Evolutionary conservation across 495 filamentous ascomycete genomes (phyloP).

Genomic region (Neurospora sp.): DNA sequence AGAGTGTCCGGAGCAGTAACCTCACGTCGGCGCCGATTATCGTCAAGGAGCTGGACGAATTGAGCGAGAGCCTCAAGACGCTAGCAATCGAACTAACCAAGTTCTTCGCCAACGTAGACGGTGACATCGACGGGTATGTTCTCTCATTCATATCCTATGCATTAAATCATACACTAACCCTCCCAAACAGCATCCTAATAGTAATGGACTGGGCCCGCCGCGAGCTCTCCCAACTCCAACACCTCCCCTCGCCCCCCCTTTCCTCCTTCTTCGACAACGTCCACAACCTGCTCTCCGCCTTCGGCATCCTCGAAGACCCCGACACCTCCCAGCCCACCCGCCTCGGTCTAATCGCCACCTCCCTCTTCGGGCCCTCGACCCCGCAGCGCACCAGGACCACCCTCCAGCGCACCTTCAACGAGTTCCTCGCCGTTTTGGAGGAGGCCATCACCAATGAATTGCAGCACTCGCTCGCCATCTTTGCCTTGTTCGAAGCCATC

Average conservation of each 20-base stretch:
- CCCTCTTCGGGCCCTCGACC: constrained; percentile 66
- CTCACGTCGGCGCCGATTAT: constrained; percentile 82
- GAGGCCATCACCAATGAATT: constrained; percentile 79
- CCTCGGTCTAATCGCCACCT: constrained; percentile 53
- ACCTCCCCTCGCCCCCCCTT: constrained; percentile 44
- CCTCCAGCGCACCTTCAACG: constrained; percentile 74
- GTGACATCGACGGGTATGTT: constrained; percentile 67
- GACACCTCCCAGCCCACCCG: constrained; percentile 50
- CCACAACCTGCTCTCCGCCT: constrained; percentile 58
- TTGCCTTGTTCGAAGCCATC: constrained; percentile 75
- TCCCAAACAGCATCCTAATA: constrained; percentile 55
- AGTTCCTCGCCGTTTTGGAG: constrained; percentile 79
- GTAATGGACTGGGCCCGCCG: constrained; percentile 92
- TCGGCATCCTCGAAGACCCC: constrained; percentile 59
- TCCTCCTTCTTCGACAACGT: constrained; percentile 65
- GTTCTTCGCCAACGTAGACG: constrained; percentile 87
- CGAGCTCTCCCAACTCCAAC: constrained; percentile 50
- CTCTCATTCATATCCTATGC: not conserved
- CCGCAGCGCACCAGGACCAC: constrained; percentile 70
- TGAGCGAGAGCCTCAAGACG: constrained; percentile 72
- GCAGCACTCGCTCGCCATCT: constrained; percentile 62
- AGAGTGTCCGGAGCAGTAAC: constrained; percentile 77
- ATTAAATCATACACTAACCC: no score
- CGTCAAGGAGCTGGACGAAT: constrained; percentile 68
- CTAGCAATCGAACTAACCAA: constrained; percentile 71